Base-by-base conservation (phyloP, 352 stramenopile genomes). In the Albugo laibachii region DNA sequence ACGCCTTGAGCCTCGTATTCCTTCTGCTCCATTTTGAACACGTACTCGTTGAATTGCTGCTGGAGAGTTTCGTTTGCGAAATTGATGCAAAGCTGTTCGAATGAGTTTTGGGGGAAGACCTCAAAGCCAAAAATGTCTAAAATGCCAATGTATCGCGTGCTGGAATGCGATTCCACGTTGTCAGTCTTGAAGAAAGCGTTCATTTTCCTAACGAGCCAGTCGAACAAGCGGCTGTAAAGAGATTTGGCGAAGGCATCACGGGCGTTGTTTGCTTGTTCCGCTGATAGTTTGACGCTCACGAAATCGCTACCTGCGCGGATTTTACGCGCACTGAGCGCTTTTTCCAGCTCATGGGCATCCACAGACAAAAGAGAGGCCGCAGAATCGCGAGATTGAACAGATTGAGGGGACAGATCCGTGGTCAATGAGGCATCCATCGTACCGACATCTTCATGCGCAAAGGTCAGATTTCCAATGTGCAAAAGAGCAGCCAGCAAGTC, bases 121-220 rank as follows among this genome's bases (percentile, higher is more conserved):
- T 95, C 83, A 40, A 95, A 95, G 34, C 83, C 83, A 56, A 95
- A 95, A 50, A 95, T 94, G 61, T 95, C 83, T 2, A 95, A 59
- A 44, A 95, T 83, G 8, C 82, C 83, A 34, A 95, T 93, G 51
- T 83, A 91, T 36, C 80, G 69, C 36, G 66, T 53, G 11, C 58
- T 56, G 20, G 68, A 64, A 46, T 76, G 73, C 3, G 61, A 57
- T 48, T 69, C 62, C 34, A 63, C 66, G 50, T 88, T 77, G 49
- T 92, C 75, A 62, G 80, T 77, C 39, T 74, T 73, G 38, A 87
- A 53, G 39, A 84, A 83, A 36, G 80, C 68, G 58, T 94, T 95
- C 36, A 94, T 78, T 31, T 76, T 72, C 39, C 49, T 57, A 24
- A 95, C 80, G 68, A 95, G 83, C 80, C 79, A 93, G 53, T 93